Evolutionary conservation across 352 stramenopile species (phyloP).

Genomic region (Phytophthora capsici): DNA sequence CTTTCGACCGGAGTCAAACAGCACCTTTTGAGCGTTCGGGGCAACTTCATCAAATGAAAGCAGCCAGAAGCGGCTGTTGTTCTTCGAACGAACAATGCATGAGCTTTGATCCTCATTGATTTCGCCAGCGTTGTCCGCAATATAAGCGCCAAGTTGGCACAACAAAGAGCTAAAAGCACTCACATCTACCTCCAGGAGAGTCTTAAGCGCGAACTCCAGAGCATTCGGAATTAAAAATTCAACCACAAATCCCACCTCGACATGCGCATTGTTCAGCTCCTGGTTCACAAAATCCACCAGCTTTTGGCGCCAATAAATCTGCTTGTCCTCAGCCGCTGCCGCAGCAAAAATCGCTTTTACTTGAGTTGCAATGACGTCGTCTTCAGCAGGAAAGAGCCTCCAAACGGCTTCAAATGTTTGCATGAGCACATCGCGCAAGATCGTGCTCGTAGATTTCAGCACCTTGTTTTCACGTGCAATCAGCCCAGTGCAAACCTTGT

Average conservation of each 20-base stretch:
- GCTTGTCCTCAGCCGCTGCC: conserved; percentile 22
- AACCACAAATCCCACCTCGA: conserved; percentile 60
- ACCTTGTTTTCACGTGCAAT: conserved; percentile 49
- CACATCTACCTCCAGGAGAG: conserved; percentile 45
- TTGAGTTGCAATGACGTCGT: conserved; percentile 44
- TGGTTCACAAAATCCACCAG: conserved; percentile 60
- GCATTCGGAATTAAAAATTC: conserved; percentile 64
- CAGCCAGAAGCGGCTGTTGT: conserved; percentile 23
- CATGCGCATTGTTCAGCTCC: conserved; percentile 55
- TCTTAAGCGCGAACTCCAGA: conserved; percentile 58
- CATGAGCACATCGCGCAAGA: conserved; percentile 54
- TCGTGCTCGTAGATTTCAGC: conserved; percentile 42
- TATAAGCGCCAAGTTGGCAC: conserved; percentile 58
- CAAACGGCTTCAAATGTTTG: conserved; percentile 67
- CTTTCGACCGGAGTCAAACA: conserved; percentile 44
- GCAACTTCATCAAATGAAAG: conserved; percentile 35
- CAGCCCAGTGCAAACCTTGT: conserved; percentile 52
- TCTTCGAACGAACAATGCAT: conserved; percentile 51
- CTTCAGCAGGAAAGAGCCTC: conserved; percentile 60
- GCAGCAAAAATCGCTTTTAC: conserved; percentile 55
- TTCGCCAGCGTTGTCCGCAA: conserved; percentile 47
- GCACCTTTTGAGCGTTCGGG: conserved; percentile 22
- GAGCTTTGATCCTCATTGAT: conserved; percentile 54
- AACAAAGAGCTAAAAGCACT: conserved; percentile 62
- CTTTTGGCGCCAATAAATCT: conserved; percentile 57